These are phyloP conservation scores for Eurotiales sp. DNA, from an alignment of 2,329 filamentous ascomycete genomes.

Conservation along the genomic window DNA sequence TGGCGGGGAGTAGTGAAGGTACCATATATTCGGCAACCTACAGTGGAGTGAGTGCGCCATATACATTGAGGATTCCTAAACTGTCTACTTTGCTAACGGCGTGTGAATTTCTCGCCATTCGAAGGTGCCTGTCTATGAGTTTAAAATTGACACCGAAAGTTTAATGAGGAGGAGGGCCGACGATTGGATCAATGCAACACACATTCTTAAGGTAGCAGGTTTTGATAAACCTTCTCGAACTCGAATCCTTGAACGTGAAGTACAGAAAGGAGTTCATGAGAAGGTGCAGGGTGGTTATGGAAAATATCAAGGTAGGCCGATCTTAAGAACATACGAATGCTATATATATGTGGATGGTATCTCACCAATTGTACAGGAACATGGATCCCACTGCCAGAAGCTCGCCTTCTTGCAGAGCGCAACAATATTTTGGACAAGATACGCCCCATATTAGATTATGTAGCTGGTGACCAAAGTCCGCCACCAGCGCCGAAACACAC, in stretches of 20 bases:
- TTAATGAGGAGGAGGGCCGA: conserved; percentile 92
- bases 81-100: conserved; percentile 16
- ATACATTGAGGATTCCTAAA: not conserved
- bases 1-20: conserved; percentile 34
- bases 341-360: not conserved
- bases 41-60: conserved; percentile 51
- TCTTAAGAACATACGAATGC: not conserved
- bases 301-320: conserved; percentile 87
- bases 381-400: conserved; percentile 86
- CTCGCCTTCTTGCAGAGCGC: conserved; percentile 75
- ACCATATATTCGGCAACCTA: conserved; percentile 64
- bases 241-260: conserved; percentile 90
- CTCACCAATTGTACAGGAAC: conserved; percentile 58
- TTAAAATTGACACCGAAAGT: conserved; percentile 82
- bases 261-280: conserved; percentile 93
- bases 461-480: conserved; percentile 78
- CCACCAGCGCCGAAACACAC: conserved; percentile 92
- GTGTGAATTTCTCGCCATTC: not conserved
- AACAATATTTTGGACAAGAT: conserved; percentile 84
- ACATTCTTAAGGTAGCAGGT: conserved; percentile 93
- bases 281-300: conserved; percentile 98
- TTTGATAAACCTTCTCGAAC: conserved; percentile 97
- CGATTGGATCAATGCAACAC: conserved; percentile 99
- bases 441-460: conserved; percentile 82
- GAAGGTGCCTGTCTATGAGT: conserved; percentile 93